These are phyloP conservation scores for Colletotrichum eleusines DNA, from an alignment of 2,329 filamentous ascomycete genomes.

Conservation along the genomic window DNA sequence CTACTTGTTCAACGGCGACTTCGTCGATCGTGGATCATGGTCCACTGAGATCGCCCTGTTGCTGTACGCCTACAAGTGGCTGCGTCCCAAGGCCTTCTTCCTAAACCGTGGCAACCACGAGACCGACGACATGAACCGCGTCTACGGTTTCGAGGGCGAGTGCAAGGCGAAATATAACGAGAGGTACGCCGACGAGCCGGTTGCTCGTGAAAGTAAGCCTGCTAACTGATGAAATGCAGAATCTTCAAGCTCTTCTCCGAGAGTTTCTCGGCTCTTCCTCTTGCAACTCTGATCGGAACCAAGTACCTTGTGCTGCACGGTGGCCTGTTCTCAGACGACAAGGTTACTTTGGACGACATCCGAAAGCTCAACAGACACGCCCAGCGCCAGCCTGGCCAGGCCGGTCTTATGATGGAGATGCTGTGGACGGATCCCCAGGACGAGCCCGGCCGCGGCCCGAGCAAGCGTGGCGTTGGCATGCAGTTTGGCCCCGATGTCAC, in stretches of 20 bases:
- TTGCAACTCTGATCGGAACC: conserved; percentile 90
- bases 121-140: conserved; percentile 99
- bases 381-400: conserved; percentile 92
- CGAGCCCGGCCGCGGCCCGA: conserved; percentile 86
- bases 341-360: conserved; percentile 91
- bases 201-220: background rate
- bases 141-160: conserved; percentile 98
- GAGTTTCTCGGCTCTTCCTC: conserved; percentile 92
- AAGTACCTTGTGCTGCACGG: conserved; percentile 95
- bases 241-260: conserved; percentile 98
- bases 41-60: conserved; percentile 96
- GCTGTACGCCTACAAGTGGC: conserved; percentile 96
- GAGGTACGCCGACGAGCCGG: conserved; percentile 54
- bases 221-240: conserved; percentile 54
- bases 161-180: conserved; percentile 99
- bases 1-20: conserved; percentile 99
- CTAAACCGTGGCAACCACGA: conserved; percentile 98
- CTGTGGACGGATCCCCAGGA: conserved; percentile 98
- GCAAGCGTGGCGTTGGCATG: conserved; percentile 95
- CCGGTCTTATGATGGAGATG: conserved; percentile 99
- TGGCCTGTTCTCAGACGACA: conserved; percentile 96
- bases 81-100: conserved; percentile 89
- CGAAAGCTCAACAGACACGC: conserved; percentile 90
- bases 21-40: conserved; percentile 97
- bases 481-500: conserved; percentile 98